Evolutionary conservation across 2,329 filamentous ascomycete species (phyloP), one percentile per base, ranked within the genome.

Genomic region (Calonectria henricotiae): DNA sequence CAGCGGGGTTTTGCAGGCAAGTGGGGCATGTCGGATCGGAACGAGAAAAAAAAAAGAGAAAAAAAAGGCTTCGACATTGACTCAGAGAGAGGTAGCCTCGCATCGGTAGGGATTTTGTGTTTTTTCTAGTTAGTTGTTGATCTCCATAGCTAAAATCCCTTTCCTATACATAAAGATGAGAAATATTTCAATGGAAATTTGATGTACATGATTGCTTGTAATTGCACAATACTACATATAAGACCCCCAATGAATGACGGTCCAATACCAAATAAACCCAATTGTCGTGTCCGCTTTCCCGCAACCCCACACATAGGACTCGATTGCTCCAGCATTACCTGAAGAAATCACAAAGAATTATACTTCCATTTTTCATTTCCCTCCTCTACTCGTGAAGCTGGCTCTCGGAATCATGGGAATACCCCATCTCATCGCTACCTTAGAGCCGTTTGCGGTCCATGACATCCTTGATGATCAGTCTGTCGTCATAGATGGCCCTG

Each of bases 401-500:
- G 39, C 32, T 9, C 23, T 17, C 25, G 37, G n/a, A 11, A 66
- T 51, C 15, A 87, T 93, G 91, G 91, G 91, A 0, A 90, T 93
- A 54, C 87, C 85, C 46, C 85, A 87, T 72, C 82, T 93, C 5
- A 86, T 85, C 54, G 80, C 83, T 15, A 85, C 86, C 62, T 80
- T 93, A 49, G 82, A 86, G 70, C 87, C 86, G 0, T 90, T 88
- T 78, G 86, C 87, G 1, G 79, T 82, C 32, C 76, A 81, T 20
- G 80, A 79, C 8, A 74, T 79, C 12, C 81, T 93, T 2, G 80
- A 82, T 30, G 76, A 77, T 5, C 81, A 85, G 44, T 76, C 76
- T 6, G 82, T 88, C 23, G 86, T 89, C 51, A 89, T 97, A 67
- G 95, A 98, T 79, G 95, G 94, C 0, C 94, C 95, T 5, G 91